Evolutionary conservation across 192 early-diverging fungal species (phyloP).

Genomic region (Coemansia sp.): DNA sequence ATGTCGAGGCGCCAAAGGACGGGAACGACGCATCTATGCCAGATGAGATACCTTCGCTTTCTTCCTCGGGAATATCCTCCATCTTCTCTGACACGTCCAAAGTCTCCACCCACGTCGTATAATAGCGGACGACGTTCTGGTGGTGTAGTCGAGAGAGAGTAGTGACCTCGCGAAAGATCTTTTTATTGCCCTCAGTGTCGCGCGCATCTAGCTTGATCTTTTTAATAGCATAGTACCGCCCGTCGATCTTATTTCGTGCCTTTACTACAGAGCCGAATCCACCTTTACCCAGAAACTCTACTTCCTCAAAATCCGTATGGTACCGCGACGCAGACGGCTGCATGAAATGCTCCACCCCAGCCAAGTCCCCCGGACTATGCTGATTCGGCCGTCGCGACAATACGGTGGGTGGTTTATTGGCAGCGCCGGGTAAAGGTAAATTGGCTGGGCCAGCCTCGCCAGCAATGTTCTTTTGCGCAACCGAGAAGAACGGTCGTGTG

Average conservation of each 20-base stretch:
- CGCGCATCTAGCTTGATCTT: constrained; percentile 84
- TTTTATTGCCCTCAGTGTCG: constrained; percentile 75
- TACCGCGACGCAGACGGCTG: constrained; percentile 62
- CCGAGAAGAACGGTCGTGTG: constrained; percentile 30
- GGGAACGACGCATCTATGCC: background rate
- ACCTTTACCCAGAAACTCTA: constrained; percentile 75
- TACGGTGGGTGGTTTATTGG: background rate
- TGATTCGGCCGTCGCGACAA: background rate
- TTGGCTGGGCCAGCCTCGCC: constrained; percentile 1
- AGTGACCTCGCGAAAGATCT: constrained; percentile 89
- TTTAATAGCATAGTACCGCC: constrained; percentile 87
- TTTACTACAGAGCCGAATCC: constrained; percentile 97
- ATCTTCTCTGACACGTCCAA: constrained; percentile 24
- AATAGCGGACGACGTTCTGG: constrained; percentile 87
- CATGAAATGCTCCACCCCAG: constrained; percentile 26
- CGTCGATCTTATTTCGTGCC: constrained; percentile 83
- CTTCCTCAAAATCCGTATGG: constrained; percentile 75
- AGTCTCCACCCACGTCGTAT: constrained; percentile 91
- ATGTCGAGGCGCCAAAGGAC: constrained; percentile 21
- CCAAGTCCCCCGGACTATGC: background rate
- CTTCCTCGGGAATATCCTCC: constrained; percentile 55
- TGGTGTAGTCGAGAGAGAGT: constrained; percentile 89
- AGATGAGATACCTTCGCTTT: constrained; percentile 17
- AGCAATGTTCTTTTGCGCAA: constrained; percentile 40
- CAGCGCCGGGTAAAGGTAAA: background rate